These are phyloP conservation scores for Boletus subparvulus DNA, from an alignment of 768 basidiomycete species.

Conservation along the genomic window DNA sequence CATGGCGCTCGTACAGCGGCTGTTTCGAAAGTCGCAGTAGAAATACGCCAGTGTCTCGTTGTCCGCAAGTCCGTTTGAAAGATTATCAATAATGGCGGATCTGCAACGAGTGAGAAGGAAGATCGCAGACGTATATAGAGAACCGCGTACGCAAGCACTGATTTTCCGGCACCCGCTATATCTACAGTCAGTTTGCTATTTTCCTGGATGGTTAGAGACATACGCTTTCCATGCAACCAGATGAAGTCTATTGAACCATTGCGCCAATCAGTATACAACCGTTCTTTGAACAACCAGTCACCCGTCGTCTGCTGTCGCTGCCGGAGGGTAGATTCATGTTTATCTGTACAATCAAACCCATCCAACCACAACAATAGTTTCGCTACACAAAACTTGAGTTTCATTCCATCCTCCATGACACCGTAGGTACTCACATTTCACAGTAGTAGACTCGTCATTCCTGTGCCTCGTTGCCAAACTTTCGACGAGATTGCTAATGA, in stretches of 20 bases:
- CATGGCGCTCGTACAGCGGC: background rate
- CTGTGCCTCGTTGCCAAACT: background rate
- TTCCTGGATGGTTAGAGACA: background rate
- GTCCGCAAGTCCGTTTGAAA: background rate
- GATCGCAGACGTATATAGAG: background rate
- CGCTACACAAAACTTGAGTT: background rate
- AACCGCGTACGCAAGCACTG: background rate
- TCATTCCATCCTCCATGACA: no score
- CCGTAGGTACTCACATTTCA: background rate
- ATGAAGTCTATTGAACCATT: background rate
- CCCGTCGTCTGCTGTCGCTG: background rate
- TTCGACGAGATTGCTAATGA: background rate
- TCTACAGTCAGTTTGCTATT: background rate
- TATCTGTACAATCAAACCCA: background rate
- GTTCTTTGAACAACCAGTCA: background rate
- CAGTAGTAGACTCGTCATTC: background rate
- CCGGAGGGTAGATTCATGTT: background rate
- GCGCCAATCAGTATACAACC: background rate
- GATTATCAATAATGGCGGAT: background rate
- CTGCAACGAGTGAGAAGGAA: background rate
- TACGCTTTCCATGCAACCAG: constrained; percentile 9
- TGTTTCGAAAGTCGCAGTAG: constrained; percentile 10
- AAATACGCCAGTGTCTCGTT: constrained; percentile 4
- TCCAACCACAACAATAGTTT: background rate
- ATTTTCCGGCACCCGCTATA: background rate